Conservation (phyloP, 331 rosid species). For the Rhamnella rubrinervis region DNA sequence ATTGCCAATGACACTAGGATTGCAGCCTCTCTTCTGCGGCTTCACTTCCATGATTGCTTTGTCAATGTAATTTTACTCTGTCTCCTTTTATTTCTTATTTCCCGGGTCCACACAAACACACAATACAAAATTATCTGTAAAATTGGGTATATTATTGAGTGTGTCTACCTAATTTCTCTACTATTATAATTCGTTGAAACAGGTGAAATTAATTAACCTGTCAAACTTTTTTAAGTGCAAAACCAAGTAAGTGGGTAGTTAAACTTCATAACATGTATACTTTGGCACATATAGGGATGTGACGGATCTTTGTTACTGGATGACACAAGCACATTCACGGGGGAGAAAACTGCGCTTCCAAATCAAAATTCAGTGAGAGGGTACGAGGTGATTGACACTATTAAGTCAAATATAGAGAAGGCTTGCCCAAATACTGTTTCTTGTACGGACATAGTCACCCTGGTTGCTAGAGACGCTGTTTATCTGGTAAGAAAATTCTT, state of each 20-base stretch:
- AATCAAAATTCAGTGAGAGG: conserved; percentile 74
- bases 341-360: conserved; percentile 74
- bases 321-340: conserved; percentile 58
- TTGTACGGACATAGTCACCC: conserved; percentile 76
- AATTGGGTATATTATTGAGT: too few species aligned
- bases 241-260: too few species aligned
- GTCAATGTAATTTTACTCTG: conserved; percentile 45
- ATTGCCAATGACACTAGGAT: conserved; percentile 72
- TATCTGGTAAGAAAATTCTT: conserved; percentile 51
- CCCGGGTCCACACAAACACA: neutral
- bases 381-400: conserved; percentile 69
- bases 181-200: too few species aligned
- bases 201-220: too few species aligned
- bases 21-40: conserved; percentile 93
- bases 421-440: conserved; percentile 87
- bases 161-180: too few species aligned
- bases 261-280: too few species aligned
- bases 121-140: neutral
- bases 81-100: neutral
- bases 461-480: conserved; percentile 80
- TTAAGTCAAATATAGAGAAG: conserved; percentile 63
- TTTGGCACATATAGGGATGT: conserved; percentile 54
- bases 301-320: conserved; percentile 82
- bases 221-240: too few species aligned
- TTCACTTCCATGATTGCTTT: conserved; percentile 93